phyloP scores from a whole-genome alignment of 2,329 filamentous ascomycete genomes.

The Microdochium paspali region DNA sequence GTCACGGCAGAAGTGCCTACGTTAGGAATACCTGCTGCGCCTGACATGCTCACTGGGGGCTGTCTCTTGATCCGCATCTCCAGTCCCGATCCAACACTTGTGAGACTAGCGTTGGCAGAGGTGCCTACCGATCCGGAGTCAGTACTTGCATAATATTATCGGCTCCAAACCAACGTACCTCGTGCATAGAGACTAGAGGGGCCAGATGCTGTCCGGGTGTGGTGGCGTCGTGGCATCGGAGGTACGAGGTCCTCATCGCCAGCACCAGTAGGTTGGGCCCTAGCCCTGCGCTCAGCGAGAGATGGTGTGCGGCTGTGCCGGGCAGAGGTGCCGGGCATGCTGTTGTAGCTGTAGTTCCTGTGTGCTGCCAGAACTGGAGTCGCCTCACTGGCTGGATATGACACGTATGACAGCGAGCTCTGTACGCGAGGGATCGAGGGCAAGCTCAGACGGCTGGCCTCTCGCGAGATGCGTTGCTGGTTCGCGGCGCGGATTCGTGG shows the following conservation, averaged over 20 bases:
- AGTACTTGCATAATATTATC: not conserved
- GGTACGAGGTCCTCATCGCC: constrained; percentile 9
- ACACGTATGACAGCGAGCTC: constrained; percentile 36
- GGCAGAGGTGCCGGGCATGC: constrained; percentile 19
- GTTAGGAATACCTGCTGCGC: not conserved
- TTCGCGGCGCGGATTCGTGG: constrained; percentile 40
- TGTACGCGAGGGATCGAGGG: constrained; percentile 30
- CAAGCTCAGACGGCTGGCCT: constrained; percentile 23
- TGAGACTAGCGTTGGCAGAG: not conserved
- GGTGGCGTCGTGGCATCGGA: not conserved
- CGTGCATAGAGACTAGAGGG: not conserved
- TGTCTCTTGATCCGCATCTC: not conserved
- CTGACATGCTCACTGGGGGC: not conserved
- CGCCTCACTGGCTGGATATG: constrained; percentile 31
- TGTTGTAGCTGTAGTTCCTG: constrained; percentile 32
- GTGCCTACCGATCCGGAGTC: not conserved
- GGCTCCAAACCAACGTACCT: not conserved
- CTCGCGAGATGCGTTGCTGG: constrained; percentile 37
- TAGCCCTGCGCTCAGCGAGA: constrained; percentile 10
- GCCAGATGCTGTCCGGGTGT: not conserved
- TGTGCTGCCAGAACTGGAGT: constrained; percentile 29
- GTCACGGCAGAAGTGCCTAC: not conserved
- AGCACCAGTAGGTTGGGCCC: constrained; percentile 11
- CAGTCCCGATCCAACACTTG: not conserved
- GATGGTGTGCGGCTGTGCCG: constrained; percentile 8